Evolutionary conservation across 1,284 basidiomycete genomes (phyloP), one percentile per base, ranked within the genome.

Genomic region (Tylopilus sp.): DNA sequence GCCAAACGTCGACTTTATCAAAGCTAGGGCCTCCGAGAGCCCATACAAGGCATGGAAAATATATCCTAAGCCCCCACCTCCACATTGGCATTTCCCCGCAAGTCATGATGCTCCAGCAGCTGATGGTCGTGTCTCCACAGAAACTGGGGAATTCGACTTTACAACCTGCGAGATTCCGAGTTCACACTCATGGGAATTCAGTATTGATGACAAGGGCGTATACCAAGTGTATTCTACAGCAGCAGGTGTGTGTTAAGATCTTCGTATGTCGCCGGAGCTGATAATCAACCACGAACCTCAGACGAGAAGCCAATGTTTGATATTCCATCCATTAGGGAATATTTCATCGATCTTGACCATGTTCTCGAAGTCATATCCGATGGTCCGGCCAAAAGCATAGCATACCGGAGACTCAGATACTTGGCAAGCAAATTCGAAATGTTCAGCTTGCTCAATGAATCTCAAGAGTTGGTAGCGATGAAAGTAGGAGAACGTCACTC

Each of bases 261-360:
- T 14, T 44, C 15, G 41, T 37, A 20, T 40, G 44, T 24, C 24
- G 39, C 26, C 33, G 30, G 28, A 33, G 14, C 29, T 39, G 26
- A 56, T 14, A 33, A 48, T 3, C 12, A 1, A 17, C 15, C 35
- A 26, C 28, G 3, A 29, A 44, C 24, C 55, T 53, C 40, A 56
- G 67, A 69, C 38, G 65, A 71, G 40, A 74, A 75, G 51, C 88
- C 91, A 0, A 66, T 88, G 0, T 92, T 88, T 63, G 77, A 84
- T 50, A 80, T 99, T 4, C 94, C 94, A 2, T 83, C 80, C 38
- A 88, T 98, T 44, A 80, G 87, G 57, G 94, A 98, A 67, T 99
- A 98, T 69, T 99, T 96, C 66, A 77, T 90, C 44, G 96, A 99
- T 67, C 81, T 99, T n/a, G 95, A 99, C 66, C 92, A 85, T 64